Percentiles rank a stretch among this genome's conserved stretches.
phyloP scores from a whole-genome alignment of 441 rosid species.

The Capsella rubella region DNA sequence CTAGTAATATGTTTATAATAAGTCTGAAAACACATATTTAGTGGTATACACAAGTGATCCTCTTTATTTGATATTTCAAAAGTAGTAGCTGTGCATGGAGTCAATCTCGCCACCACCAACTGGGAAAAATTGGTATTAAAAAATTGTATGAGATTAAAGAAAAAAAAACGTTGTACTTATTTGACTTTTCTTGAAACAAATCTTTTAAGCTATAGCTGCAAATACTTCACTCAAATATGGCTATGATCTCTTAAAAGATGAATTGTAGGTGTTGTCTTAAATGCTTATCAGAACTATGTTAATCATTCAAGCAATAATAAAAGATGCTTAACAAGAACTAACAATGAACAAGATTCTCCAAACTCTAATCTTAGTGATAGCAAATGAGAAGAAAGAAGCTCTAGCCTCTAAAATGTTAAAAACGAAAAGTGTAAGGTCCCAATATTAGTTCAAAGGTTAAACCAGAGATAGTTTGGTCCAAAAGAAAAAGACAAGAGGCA shows the following conservation, averaged over 20 bases:
- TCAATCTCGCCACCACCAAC: conserved; percentile 39
- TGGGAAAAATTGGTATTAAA: not conserved
- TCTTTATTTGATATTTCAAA: conserved; percentile 12
- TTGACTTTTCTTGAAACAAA: conserved; percentile 39
- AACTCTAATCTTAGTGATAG: conserved; percentile 1
- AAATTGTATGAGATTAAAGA: not conserved
- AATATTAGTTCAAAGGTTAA: not conserved
- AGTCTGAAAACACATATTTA: not conserved
- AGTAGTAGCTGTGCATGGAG: conserved; percentile 17
- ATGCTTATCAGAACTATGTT: not conserved
- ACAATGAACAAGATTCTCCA: conserved; percentile 26
- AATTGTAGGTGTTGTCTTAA: not conserved
- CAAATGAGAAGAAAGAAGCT: not conserved
- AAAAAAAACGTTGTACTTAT: conserved; percentile 19
- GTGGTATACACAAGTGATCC: not conserved
- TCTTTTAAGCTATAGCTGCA: not conserved
- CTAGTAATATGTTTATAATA: not conserved
- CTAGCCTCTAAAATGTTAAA: conserved; percentile 8
- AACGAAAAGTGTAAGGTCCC: conserved; percentile 8
- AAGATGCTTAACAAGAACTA: conserved; percentile 16
- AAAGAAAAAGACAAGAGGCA: conserved; percentile 30
- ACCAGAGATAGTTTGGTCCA: conserved; percentile 14
- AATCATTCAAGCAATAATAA: conserved; percentile 4
- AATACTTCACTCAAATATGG: not conserved
- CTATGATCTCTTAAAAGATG: not conserved